Base-by-base conservation (phyloP, 192 early-diverging fungal species). In the Podochytrium sp. region DNA sequence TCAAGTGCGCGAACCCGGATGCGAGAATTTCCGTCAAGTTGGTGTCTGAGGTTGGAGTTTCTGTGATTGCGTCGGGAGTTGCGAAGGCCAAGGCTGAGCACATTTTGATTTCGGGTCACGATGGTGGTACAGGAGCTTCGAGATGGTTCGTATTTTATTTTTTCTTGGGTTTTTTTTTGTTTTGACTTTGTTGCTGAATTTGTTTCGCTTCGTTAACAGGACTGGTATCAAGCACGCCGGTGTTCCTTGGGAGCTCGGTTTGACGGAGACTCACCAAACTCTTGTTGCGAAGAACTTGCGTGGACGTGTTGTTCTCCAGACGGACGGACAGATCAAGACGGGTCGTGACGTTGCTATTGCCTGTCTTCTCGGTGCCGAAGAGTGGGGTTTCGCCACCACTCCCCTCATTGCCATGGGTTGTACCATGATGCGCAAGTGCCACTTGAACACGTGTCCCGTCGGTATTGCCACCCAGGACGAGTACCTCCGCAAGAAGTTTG, bases 201-300 rank as follows among this genome's bases (percentile, higher is more conserved):
- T n/a, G n/a, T n/a, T n/a, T n/a, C n/a, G n/a, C n/a, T n/a, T 50
- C 43, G 27, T 10, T 50, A 14, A 12, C 52, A 70, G 67, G 67
- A 99, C 97, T 25, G 94, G 97, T 79, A 99, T 99, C 81, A 96
- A 98, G 83, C 95, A 98, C 71, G 95, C 97, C 25, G 97, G 97
- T 78, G 82, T 99, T 60, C 97, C 97, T 14, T 99, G 97, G 97
- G 97, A 99, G 85, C 85, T 99, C 34, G 97, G 97, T 73, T 83
- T 99, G 32, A 96, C 96, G n/a, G 97, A 99, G 85, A 96, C 96
- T 33, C 97, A 99, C 79, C 97, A 99, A 83, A 99, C 97, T 12
- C 84, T 99, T 77, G 97, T 98, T 7, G 89, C 98, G 18, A 98
- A 98, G 79, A 94, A 95, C 66, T 88, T 99, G 55, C 92, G 97